A percentile compares a stretch with the other conserved stretches of the same genome.
Evolutionary conservation across 352 stramenopile species (phyloP).

Genomic region (Globisporangium abappressorium): DNA sequence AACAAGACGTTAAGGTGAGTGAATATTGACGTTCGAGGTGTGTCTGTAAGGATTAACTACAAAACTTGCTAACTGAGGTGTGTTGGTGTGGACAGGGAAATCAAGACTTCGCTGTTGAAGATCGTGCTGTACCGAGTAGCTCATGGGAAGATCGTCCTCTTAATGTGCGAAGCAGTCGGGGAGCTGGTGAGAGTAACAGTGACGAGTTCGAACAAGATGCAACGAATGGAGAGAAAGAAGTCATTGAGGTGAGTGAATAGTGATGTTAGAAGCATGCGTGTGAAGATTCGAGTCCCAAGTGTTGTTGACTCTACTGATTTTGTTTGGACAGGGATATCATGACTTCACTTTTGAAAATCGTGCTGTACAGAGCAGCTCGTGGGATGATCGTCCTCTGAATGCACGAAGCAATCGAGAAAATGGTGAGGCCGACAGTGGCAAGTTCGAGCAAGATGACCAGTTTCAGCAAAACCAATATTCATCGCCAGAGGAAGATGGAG

Average conservation of each 20-base stretch:
- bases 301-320: background rate
- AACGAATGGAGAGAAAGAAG: background rate
- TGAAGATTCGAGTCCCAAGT: background rate
- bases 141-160: conserved; percentile 14
- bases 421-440: background rate
- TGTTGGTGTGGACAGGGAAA: background rate
- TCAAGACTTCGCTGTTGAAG: background rate
- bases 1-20: background rate
- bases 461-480: background rate
- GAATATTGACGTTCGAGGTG: background rate
- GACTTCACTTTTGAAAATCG: too few species aligned
- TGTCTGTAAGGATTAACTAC: background rate
- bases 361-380: background rate
- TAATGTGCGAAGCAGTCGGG: conserved; percentile 2
- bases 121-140: background rate
- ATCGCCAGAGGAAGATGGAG: conserved; percentile 6
- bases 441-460: background rate
- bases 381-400: conserved; percentile 17
- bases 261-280: background rate
- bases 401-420: background rate
- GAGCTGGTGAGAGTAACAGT: background rate
- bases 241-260: background rate
- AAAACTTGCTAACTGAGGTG: background rate
- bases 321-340: background rate
- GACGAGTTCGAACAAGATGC: background rate